A percentile compares a stretch with the other conserved stretches of the same genome.
Conservation (phyloP, 2,329 filamentous ascomycete species). For the Leptographium flavum region DNA sequence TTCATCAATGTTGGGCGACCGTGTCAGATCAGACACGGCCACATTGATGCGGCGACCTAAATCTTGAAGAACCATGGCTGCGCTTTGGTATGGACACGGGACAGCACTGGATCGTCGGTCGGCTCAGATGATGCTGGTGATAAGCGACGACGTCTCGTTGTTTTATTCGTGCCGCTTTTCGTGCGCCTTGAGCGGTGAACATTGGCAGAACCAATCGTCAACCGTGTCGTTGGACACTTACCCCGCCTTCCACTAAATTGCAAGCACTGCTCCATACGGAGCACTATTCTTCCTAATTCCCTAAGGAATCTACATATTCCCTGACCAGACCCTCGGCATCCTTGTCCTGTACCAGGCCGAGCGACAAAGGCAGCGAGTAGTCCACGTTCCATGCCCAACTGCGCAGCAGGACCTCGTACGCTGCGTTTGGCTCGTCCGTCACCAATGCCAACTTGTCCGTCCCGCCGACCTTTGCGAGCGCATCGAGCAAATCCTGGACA, state of each 20-base stretch:
- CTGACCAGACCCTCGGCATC: conserved; percentile 39
- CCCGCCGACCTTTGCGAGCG: conserved; percentile 39
- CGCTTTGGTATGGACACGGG: neutral
- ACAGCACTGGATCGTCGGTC: neutral
- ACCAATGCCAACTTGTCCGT: conserved; percentile 36
- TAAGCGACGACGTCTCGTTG: neutral
- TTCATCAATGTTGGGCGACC: conserved; percentile 87
- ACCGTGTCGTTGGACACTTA: too few relatives aligned
- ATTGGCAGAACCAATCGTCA: conserved; percentile 2
- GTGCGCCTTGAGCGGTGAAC: conserved; percentile 6
- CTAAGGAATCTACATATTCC: conserved; percentile 32
- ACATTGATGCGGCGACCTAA: conserved; percentile 95
- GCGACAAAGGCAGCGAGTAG: conserved; percentile 29
- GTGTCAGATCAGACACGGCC: conserved; percentile 84
- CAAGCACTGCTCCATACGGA: neutral
- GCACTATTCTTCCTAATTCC: neutral
- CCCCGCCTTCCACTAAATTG: neutral
- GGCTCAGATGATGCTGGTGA: neutral
- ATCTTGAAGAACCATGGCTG: conserved; percentile 91
- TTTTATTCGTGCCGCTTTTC: conserved; percentile 4
- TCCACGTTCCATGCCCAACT: conserved; percentile 47
- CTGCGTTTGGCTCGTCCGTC: conserved; percentile 38
- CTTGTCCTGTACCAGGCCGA: conserved; percentile 37
- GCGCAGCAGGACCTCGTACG: conserved; percentile 40
- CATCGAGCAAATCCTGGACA: conserved; percentile 46